Evolutionary conservation across 176 grass and related monocot genomes (phyloP), one percentile per base, ranked within the genome.

Genomic region (Triticum turgidum): DNA sequence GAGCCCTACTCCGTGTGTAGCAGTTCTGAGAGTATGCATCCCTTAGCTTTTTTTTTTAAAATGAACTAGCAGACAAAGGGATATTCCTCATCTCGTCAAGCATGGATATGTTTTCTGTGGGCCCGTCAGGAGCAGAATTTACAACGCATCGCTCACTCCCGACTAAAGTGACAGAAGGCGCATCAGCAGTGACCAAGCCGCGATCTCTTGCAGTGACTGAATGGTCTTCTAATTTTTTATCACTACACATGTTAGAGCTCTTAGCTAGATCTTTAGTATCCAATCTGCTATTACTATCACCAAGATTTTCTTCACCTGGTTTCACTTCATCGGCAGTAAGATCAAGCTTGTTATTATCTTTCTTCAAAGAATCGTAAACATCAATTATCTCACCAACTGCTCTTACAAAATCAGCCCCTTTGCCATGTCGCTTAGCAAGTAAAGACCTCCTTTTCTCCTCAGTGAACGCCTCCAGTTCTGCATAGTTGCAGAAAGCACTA

Each of bases 401-500:
- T 88, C 94, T 91, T 68, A 92, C 82, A 91, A 98, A 98, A 89
- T 98, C 97, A 79, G 94, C 90, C 76, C 94, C 97, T 94, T 96
- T 98, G 70, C 97, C 94, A 35, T 98, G 97, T 42, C 90, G 77
- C 63, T 91, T 96, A 81, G 92, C 77, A 77, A 94, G 88, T 59
- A 98, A 76, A 71, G 87, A 89, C 78, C 90, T 96, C 86, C 89
- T 94, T 91, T 98, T 98, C 71, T 98, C 97, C 78, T 98, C 94
- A 32, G 92, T 96, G 89, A 98, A 98, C 84, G 90, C 89, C 89
- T 98, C 97, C 22, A 98, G 86, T 78, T 98, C 97, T 82, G 94
- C 77, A 92, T 96, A 98, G 75, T 88, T 98, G 80, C 97, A 98
- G 81, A 98, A 98, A 79, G 97, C 97, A 85, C 97, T 98, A 89